Evolutionary conservation across 345 rosid species (phyloP).

Genomic region (Euclidium syriacum): DNA sequence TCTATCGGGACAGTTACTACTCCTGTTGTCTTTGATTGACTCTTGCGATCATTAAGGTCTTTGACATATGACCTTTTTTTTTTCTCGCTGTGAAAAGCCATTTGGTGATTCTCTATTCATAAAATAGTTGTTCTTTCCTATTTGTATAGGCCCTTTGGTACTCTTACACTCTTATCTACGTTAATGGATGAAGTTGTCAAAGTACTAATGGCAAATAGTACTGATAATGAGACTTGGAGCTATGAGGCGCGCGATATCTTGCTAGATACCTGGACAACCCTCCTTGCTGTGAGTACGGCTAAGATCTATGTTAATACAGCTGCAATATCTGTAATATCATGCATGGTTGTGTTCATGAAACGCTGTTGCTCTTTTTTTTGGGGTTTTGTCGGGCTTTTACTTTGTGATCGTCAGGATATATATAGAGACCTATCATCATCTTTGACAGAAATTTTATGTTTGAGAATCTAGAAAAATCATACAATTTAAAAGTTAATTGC

Average conservation of each 20-base stretch:
- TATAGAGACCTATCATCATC: not conserved
- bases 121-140: constrained; percentile 17
- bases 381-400: no score
- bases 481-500: not conserved
- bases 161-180: constrained; percentile 67
- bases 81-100: not conserved
- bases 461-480: constrained; percentile 14
- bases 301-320: constrained; percentile 3
- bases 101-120: constrained; percentile 4
- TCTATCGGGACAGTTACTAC: constrained; percentile 74
- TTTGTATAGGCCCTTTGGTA: constrained; percentile 79
- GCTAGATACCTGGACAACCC: constrained; percentile 86
- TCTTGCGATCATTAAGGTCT: constrained; percentile 79
- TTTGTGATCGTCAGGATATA: constrained; percentile 2
- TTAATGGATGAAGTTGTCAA: constrained; percentile 92
- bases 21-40: constrained; percentile 66
- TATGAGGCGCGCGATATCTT: constrained; percentile 97
- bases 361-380: no score
- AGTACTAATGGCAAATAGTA: constrained; percentile 51
- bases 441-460: constrained; percentile 15
- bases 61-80: constrained; percentile 10
- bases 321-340: constrained; percentile 5
- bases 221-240: constrained; percentile 89
- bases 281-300: constrained; percentile 62
- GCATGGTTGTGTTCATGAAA: no score